Base-by-base conservation (phyloP, 2,329 filamentous ascomycete species). In the Ophiostoma sp. region DNA sequence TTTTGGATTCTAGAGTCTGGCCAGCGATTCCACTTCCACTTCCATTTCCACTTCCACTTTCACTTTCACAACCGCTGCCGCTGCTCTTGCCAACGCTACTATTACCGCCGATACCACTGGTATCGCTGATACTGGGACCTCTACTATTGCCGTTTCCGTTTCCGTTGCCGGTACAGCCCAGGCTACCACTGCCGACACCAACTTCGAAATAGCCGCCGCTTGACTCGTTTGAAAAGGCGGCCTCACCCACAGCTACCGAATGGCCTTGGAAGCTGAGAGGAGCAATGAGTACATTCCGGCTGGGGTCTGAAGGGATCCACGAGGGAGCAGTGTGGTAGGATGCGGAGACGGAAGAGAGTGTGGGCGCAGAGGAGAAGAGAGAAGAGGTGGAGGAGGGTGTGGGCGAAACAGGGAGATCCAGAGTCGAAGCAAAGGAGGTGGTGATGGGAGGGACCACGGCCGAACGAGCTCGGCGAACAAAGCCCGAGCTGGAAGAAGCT, bases 291-390 rank as follows among this genome's bases (percentile, higher is more conserved):
- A 67, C 70, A 71, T 71, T 54, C 70, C 70, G 67, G 48, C 62
- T n/a, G 67, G 60, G 60, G 35, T 69, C 67, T 7, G 64, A 64
- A 13, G 70, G 23, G 36, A 67, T 64, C 70, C 70, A 71, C 67
- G 70, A 27, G 17, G 64, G 66, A 17, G 33, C 54, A 10, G 65
- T 31, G 11, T 41, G 70, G 35, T 66, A 39, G 31, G 36, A 41
- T 15, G 68, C 65, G 15, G 71, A 68, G 11, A 36, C 44, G 27
- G 71, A 68, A 2, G 68, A 52, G n/a, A 35, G 68, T 1, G 68
- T 68, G 35, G 68, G 48, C 7, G 67, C 68, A n/a, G 60, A 57
- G 20, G 71, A 70, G 48, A 70, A 72, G 31, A 72, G 67, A 48
- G 69, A 70, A 4, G 71, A 72, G 39, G 69, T 27, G 8, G 67